phyloP scores from a whole-genome alignment of 2,329 filamentous ascomycete species.

The Decorospora gaudefroyi region DNA sequence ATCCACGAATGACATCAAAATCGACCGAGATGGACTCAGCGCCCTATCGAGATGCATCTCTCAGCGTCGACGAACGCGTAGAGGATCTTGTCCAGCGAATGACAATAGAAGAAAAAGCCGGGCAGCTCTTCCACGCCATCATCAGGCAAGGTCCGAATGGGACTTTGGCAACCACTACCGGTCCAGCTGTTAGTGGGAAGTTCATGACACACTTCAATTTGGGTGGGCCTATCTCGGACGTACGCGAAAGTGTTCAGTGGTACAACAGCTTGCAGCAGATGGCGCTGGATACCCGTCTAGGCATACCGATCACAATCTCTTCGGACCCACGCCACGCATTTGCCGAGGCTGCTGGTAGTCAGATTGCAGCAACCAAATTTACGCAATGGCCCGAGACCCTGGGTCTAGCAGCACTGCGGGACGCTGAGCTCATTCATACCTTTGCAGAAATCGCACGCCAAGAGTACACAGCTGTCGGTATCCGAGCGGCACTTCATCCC shows the following conservation, averaged over 20 bases:
- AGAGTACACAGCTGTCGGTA: slow-evolving; percentile 52
- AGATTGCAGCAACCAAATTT: slow-evolving; percentile 52
- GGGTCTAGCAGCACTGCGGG: slow-evolving; percentile 57
- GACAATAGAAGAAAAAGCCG: slow-evolving; percentile 56
- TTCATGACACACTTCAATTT: slow-evolving; percentile 56
- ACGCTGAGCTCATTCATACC: slow-evolving; percentile 50
- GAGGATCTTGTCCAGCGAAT: slow-evolving; percentile 54
- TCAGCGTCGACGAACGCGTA: slow-evolving; percentile 54
- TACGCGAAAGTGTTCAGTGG: slow-evolving; percentile 46
- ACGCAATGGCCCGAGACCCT: slow-evolving; percentile 59
- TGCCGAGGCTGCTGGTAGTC: slow-evolving; percentile 52
- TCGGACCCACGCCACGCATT: slow-evolving; percentile 56
- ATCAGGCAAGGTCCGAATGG: slow-evolving; percentile 42
- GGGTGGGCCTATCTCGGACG: slow-evolving; percentile 52
- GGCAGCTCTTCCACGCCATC: slow-evolving; percentile 54
- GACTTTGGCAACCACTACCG: slow-evolving; percentile 41
- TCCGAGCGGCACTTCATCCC: slow-evolving; percentile 56
- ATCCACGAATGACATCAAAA: slow-evolving; percentile 7
- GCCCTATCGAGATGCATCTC: slow-evolving; percentile 47
- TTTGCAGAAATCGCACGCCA: slow-evolving; percentile 58
- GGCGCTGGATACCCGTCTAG: slow-evolving; percentile 53
- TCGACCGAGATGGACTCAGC: slow-evolving; percentile 18
- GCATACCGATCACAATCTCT: slow-evolving; percentile 57
- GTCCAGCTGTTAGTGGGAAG: slow-evolving; percentile 44
- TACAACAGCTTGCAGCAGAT: slow-evolving; percentile 51